phyloP scores from a whole-genome alignment of 1,139 yeast species.

The Magnusiomyces magnusii region DNA sequence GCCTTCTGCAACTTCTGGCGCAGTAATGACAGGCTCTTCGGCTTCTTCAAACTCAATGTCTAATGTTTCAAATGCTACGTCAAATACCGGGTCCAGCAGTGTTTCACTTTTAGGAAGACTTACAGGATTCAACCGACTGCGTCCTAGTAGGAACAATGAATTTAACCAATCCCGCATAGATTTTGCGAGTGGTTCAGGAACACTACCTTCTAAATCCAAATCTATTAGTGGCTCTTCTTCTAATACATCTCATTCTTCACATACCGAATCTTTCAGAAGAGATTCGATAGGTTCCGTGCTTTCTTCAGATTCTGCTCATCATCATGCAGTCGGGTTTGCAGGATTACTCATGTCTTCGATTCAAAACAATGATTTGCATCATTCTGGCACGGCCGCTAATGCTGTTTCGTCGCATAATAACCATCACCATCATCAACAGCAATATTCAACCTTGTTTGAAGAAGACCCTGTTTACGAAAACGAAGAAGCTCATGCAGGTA shows the following conservation, averaged over 20 bases:
- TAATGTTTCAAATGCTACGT: background rate
- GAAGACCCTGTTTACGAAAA: constrained; percentile 14
- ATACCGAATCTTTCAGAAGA: constrained; percentile 21
- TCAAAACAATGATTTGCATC: constrained; percentile 26
- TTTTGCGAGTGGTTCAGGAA: constrained; percentile 11
- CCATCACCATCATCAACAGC: no score
- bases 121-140: constrained; percentile 19
- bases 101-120: constrained; percentile 25
- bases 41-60: constrained; percentile 1
- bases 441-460: constrained; percentile 3
- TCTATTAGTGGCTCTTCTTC: background rate
- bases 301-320: constrained; percentile 25
- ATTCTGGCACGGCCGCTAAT: no score
- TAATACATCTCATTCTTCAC: background rate
- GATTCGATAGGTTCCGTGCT: constrained; percentile 29
- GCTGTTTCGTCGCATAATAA: constrained; percentile 1
- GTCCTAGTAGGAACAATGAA: constrained; percentile 17
- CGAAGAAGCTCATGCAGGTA: constrained; percentile 10
- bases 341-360: constrained; percentile 31
- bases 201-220: background rate
- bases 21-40: constrained; percentile 1
- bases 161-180: constrained; percentile 25
- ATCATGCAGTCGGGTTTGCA: constrained; percentile 34
- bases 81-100: constrained; percentile 3
- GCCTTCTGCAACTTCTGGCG: constrained; percentile 7